Evolutionary conservation across 192 early-diverging fungal genomes (phyloP).

Genomic region (Jimgerdemannia lactiflua): DNA sequence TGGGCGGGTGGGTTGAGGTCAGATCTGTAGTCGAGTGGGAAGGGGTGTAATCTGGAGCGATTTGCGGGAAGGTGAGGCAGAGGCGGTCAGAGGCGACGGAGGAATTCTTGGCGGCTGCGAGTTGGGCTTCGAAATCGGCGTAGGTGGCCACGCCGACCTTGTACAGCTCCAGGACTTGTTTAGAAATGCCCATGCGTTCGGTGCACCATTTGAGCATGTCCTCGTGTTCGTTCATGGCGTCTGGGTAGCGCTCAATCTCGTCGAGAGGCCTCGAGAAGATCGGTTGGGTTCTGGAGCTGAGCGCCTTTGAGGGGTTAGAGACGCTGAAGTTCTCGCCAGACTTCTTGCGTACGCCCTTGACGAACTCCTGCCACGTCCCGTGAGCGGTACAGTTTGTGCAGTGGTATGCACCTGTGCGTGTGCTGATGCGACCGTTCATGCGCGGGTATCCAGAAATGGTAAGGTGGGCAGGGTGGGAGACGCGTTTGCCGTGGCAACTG

Average conservation of each 20-base stretch:
- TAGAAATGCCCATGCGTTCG: slow-evolving; percentile 11
- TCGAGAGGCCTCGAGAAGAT: slow-evolving; percentile 30
- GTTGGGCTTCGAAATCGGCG: slow-evolving; percentile 24
- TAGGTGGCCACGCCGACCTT: slow-evolving; percentile 50
- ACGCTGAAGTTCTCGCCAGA: slow-evolving; percentile 19
- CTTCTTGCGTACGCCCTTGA: slow-evolving; percentile 33
- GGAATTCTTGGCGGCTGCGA: slow-evolving; percentile 2
- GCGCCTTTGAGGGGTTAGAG: slow-evolving; percentile 35
- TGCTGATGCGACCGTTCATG: slow-evolving; percentile 52
- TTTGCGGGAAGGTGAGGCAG: slow-evolving; percentile 41
- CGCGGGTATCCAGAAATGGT: neutral
- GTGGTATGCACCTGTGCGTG: slow-evolving; percentile 48
- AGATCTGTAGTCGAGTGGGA: neutral
- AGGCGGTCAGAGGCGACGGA: neutral
- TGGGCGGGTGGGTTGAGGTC: slow-evolving; percentile 1
- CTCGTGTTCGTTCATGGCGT: slow-evolving; percentile 29
- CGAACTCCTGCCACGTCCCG: slow-evolving; percentile 57
- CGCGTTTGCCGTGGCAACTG: neutral
- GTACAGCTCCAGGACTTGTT: slow-evolving; percentile 16
- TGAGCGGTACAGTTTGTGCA: slow-evolving; percentile 55
- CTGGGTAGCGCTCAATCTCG: slow-evolving; percentile 38
- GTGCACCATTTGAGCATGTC: slow-evolving; percentile 34
- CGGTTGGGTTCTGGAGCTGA: slow-evolving; percentile 16
- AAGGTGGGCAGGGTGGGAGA: neutral
- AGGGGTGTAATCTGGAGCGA: slow-evolving; percentile 11